Conservation (phyloP, 2,329 filamentous ascomycete species). For the Xylaria digitata region DNA sequence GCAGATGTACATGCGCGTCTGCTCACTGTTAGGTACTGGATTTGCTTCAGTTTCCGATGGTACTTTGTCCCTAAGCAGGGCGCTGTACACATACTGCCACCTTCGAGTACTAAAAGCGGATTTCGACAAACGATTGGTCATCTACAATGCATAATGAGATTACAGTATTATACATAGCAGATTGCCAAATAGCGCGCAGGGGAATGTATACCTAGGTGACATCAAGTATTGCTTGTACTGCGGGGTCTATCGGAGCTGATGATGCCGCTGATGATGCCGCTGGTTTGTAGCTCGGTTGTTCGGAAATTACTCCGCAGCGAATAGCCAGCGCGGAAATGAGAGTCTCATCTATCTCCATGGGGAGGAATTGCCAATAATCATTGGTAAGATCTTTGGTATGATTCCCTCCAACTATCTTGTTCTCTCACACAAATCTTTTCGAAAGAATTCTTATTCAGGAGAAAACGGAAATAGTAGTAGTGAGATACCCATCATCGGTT, state of each 20-base stretch:
- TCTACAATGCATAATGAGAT: conserved; percentile 16
- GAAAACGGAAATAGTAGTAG: too few species aligned
- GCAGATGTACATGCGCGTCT: conserved; percentile 13
- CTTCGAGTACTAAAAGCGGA: neutral
- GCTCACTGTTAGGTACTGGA: neutral
- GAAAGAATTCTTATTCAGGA: too few species aligned
- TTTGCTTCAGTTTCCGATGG: neutral
- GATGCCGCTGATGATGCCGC: neutral
- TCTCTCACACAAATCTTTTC: too few species aligned
- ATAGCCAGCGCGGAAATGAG: neutral
- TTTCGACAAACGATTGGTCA: conserved; percentile 11
- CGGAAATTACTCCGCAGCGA: neutral
- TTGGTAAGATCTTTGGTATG: too few species aligned
- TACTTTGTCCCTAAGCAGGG: neutral
- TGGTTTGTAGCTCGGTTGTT: neutral
- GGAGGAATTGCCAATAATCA: too few species aligned
- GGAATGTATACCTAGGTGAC: conserved; percentile 7
- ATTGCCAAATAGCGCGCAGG: neutral
- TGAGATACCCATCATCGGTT: too few species aligned
- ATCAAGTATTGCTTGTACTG: neutral
- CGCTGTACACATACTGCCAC: neutral
- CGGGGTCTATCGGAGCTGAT: neutral
- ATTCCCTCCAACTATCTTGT: too few species aligned
- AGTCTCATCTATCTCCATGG: too few species aligned
- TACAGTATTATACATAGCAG: conserved; percentile 10